Conservation (phyloP, 2,329 filamentous ascomycete genomes). For the Chrysoporthe puriensis region DNA sequence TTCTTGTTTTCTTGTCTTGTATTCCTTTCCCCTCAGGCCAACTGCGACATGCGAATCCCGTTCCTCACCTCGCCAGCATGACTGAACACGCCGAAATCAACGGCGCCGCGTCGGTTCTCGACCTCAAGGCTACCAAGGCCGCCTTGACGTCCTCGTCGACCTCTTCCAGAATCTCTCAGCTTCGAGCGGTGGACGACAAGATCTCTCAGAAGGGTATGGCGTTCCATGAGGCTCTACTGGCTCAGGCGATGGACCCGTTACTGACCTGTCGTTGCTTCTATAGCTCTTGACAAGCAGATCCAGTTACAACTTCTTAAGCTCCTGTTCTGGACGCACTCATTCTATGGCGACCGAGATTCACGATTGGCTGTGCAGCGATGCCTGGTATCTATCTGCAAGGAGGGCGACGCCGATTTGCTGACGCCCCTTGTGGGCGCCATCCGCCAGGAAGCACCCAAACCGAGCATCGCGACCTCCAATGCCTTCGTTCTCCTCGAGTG, state of each 20-base stretch:
- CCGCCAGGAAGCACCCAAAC: conserved; percentile 74
- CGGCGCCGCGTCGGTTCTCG: conserved; percentile 46
- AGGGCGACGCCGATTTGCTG: conserved; percentile 61
- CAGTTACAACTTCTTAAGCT: conserved; percentile 65
- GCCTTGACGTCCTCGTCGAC: conserved; percentile 67
- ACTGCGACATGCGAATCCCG: conserved; percentile 41
- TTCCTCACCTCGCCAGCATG: conserved; percentile 46
- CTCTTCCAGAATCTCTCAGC: conserved; percentile 54
- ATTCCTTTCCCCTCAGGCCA: conserved; percentile 9
- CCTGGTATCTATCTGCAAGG: conserved; percentile 65
- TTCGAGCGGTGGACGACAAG: conserved; percentile 61
- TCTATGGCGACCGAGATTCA: conserved; percentile 85
- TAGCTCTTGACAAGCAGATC: conserved; percentile 53
- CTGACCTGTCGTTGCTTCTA: conserved; percentile 24
- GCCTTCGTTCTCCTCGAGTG: conserved; percentile 91
- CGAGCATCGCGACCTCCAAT: conserved; percentile 75
- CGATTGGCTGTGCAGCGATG: conserved; percentile 83
- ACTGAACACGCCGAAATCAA: conserved; percentile 51
- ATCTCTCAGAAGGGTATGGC: conserved; percentile 57
- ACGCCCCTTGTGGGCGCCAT: conserved; percentile 68
- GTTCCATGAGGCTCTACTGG: conserved; percentile 14
- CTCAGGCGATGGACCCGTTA: conserved; percentile 6
- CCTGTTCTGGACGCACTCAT: conserved; percentile 84
- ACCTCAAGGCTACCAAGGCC: conserved; percentile 53
- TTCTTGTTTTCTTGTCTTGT: conserved; percentile 12